These are phyloP conservation scores for Suhomyces atakaporum DNA, from an alignment of 1,139 yeast genomes.

Conservation along the genomic window DNA sequence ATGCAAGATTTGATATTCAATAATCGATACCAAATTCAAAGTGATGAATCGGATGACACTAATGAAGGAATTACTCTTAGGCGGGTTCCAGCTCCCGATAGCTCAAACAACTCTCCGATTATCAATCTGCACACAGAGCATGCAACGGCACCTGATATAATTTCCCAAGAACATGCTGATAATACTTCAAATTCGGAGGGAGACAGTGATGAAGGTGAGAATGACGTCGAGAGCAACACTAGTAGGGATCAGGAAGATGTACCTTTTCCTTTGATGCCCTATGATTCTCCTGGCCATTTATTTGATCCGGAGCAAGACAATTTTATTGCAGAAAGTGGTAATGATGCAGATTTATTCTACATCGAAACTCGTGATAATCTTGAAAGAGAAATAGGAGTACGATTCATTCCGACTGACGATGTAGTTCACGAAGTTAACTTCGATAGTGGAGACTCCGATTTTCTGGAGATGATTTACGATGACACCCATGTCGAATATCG, in stretches of 20 bases:
- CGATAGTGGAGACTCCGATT: background rate
- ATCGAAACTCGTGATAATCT: conserved; percentile 20
- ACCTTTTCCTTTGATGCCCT: too few relatives aligned
- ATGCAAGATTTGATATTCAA: background rate
- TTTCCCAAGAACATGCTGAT: too few relatives aligned
- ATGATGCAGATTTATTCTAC: conserved; percentile 25
- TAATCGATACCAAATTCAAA: background rate
- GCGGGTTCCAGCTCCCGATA: background rate
- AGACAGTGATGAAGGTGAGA: background rate
- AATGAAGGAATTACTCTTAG: background rate
- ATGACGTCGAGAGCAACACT: too few relatives aligned
- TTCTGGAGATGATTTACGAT: background rate
- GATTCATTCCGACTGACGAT: background rate
- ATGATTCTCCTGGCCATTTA: background rate
- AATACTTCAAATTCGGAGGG: too few relatives aligned
- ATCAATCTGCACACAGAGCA: too few relatives aligned
- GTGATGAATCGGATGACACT: background rate
- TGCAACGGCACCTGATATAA: too few relatives aligned
- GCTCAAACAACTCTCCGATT: background rate
- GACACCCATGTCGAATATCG: conserved; percentile 15
- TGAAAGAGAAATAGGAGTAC: background rate
- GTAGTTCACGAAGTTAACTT: background rate
- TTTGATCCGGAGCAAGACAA: conserved; percentile 1
- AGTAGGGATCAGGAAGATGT: too few relatives aligned
- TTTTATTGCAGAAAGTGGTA: conserved; percentile 3